Base-by-base conservation (phyloP, 176 grass and related monocot genomes). In the Avena insularis region DNA sequence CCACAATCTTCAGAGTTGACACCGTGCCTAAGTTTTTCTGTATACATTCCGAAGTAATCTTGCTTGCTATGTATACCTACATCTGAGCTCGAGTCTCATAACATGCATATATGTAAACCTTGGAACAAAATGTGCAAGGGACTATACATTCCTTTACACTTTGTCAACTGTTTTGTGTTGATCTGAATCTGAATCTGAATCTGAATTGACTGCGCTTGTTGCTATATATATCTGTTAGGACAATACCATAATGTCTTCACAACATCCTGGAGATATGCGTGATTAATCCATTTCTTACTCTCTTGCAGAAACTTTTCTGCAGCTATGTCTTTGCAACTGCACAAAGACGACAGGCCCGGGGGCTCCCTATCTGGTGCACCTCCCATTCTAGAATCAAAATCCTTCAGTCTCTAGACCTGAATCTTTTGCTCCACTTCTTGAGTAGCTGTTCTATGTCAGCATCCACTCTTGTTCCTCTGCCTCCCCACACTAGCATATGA, bases 401-500 rank as follows among this genome's bases (percentile, higher is more conserved):
- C 10, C 6, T 50, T 82, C 62, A 89, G 13, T 63, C 78, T 75
- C 71, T 70, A 74, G 86, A 54, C 89, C 77, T 92, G 86, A 98
- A 92, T 48, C 71, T 94, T 85, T 78, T 96, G 67, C 85, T 84
- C 96, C 93, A 98, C 69, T 94, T 96, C 14, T 83, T 12, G n/a
- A 98, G 87, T 16, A 98, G 91, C 35, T 96, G 78, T 65, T 94
- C 90, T 45, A 96, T 94, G 61, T 89, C 40, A 69, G 96, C 96
- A 86, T 98, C 92, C 96, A 98, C 96, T 87, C 90, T 94, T 71
- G 96, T 98, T 5, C 96, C 96, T 82, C 48, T 90, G 23, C 96
- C 96, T 85, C 96, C 96, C 96, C 96, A 98, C 20, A 98, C 92
- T 89, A 98, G 51, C 93, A 96, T 94, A 82, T 98, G 92, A 46